These are phyloP conservation scores for Serendipita indica DNA, from an alignment of 768 basidiomycete species.

Conservation along the genomic window DNA sequence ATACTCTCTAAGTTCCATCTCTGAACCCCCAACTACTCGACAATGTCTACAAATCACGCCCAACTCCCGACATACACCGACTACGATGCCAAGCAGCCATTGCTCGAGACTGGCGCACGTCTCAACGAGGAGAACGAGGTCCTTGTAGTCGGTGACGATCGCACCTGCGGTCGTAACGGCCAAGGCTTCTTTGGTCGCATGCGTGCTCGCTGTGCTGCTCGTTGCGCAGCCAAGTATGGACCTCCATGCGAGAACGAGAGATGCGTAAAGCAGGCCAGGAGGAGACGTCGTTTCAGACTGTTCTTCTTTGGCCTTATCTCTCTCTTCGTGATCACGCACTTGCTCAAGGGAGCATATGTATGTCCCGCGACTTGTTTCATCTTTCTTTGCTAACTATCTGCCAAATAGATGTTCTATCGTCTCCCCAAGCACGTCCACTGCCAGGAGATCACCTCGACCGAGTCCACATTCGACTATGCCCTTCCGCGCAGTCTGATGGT, in stretches of 20 bases:
- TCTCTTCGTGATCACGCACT: background rate
- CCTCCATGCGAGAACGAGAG: background rate
- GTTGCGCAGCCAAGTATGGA: background rate
- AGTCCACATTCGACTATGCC: background rate
- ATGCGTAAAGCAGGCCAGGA: background rate
- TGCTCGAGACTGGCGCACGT: background rate
- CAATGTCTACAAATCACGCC: background rate
- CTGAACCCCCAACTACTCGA: background rate
- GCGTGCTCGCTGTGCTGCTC: constrained; percentile 3
- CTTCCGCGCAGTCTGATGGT: background rate
- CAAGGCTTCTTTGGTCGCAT: background rate
- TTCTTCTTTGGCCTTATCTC: background rate
- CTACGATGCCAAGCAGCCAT: background rate
- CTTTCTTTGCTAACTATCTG: background rate
- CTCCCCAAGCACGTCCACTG: constrained; percentile 5
- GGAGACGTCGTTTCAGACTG: background rate
- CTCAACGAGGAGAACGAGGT: background rate
- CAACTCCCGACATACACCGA: background rate
- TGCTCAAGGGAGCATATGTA: constrained; percentile 5
- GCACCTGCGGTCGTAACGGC: background rate
- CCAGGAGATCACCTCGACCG: background rate
- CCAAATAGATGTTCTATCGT: background rate
- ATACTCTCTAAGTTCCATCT: background rate
- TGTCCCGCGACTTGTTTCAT: background rate
- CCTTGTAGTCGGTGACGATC: background rate